phyloP scores from a whole-genome alignment of 352 stramenopile species.

The Pythium coloratum region DNA sequence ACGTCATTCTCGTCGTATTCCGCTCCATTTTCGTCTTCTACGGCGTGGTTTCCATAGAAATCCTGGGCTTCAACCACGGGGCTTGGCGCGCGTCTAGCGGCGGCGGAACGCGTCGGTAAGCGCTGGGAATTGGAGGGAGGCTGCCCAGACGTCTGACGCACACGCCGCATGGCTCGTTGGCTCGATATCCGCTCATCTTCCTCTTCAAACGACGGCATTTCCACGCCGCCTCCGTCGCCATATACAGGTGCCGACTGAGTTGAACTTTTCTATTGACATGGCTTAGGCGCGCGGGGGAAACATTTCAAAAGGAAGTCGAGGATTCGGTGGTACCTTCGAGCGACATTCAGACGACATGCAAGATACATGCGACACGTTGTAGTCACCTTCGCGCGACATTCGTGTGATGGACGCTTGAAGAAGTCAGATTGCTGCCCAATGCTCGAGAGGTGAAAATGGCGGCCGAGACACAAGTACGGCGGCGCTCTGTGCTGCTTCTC shows the following conservation, averaged over 20 bases:
- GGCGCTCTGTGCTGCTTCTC: conserved; percentile 51
- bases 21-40: conserved; percentile 21
- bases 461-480: not conserved
- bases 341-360: conserved; percentile 8
- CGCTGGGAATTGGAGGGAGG: conserved; percentile 4
- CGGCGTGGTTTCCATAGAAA: conserved; percentile 7
- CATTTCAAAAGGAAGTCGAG: conserved; percentile 14
- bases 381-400: not conserved
- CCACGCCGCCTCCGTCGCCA: not conserved
- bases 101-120: not conserved
- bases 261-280: conserved; percentile 6
- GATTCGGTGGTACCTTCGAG: conserved; percentile 16
- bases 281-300: conserved; percentile 1
- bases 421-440: not conserved
- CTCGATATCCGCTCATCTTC: conserved; percentile 20
- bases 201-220: conserved; percentile 27
- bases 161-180: conserved; percentile 7
- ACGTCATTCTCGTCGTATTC: conserved; percentile 3
- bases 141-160: not conserved
- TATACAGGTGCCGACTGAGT: not conserved
- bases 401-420: not conserved
- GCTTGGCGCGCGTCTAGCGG: not conserved
- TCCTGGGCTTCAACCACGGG: not conserved
- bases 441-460: not conserved
- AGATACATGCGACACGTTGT: not conserved